phyloP scores from a whole-genome alignment of 306 rosid genomes.

The Dryas alaskensis region DNA sequence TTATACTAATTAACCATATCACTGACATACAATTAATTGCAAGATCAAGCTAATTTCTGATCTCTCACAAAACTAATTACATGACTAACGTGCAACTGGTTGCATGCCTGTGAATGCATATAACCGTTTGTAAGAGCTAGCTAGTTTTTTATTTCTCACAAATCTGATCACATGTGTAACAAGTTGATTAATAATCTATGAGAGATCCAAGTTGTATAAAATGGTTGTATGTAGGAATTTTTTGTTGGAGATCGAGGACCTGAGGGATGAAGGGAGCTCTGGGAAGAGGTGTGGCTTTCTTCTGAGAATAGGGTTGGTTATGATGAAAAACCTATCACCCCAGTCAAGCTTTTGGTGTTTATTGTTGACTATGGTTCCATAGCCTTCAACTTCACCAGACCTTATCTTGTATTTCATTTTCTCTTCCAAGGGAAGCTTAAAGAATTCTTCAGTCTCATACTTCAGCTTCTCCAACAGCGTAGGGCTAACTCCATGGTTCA shows the following conservation, averaged over 20 bases:
- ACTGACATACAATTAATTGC: too few relatives aligned
- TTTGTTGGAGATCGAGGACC: conserved; percentile 29
- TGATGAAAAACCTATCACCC: conserved; percentile 71
- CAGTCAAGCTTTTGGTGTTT: conserved; percentile 72
- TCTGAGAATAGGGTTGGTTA: conserved; percentile 47
- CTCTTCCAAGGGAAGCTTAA: conserved; percentile 61
- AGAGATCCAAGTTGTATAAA: neutral
- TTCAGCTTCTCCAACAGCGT: conserved; percentile 43
- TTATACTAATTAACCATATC: too few relatives aligned
- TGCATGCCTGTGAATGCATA: too few relatives aligned
- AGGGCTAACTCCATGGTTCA: conserved; percentile 69
- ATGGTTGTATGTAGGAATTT: too few relatives aligned
- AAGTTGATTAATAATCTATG: too few relatives aligned
- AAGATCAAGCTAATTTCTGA: too few relatives aligned
- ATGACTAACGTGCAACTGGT: too few relatives aligned
- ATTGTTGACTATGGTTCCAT: conserved; percentile 44
- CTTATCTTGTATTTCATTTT: conserved; percentile 49
- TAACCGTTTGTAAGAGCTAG: too few relatives aligned
- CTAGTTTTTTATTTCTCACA: too few relatives aligned
- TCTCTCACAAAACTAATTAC: too few relatives aligned
- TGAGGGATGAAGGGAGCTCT: conserved; percentile 47
- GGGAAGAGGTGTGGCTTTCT: conserved; percentile 66
- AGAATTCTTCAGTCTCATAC: conserved; percentile 54
- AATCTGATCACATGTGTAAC: too few relatives aligned
- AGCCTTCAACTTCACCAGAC: conserved; percentile 70